phyloP scores from a whole-genome alignment of 176 grass and related monocot species.

The Triticum monococcum region DNA sequence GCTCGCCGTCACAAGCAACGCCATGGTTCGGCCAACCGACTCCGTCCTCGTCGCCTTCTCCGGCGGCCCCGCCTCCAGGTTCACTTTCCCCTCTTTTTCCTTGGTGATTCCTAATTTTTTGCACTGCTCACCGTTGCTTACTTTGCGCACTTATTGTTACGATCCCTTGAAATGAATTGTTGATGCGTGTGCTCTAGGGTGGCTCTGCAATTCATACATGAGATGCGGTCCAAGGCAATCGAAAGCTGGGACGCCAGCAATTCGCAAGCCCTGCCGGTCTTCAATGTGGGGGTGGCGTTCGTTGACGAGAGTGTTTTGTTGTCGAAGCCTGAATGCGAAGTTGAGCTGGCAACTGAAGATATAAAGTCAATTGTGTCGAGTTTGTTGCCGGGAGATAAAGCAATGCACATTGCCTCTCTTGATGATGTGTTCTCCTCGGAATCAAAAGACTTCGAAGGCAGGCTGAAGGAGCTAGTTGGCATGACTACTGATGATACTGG shows the following conservation, averaged over 20 bases:
- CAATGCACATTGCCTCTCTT: constrained; percentile 50
- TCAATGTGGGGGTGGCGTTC: constrained; percentile 64
- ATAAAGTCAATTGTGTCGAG: constrained; percentile 50
- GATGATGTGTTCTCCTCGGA: constrained; percentile 48
- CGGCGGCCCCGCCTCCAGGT: constrained; percentile 86
- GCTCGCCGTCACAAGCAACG: constrained; percentile 77
- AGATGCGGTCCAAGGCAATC: constrained; percentile 78
- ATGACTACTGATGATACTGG: constrained; percentile 72
- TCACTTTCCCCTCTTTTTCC: neutral
- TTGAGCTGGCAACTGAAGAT: constrained; percentile 34
- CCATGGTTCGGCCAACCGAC: constrained; percentile 85
- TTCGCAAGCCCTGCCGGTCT: constrained; percentile 70
- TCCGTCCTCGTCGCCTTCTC: constrained; percentile 92
- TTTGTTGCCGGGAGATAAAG: constrained; percentile 44
- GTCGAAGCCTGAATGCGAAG: neutral
- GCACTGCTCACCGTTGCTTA: neutral
- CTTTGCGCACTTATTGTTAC: neutral
- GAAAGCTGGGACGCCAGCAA: constrained; percentile 84
- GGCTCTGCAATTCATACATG: constrained; percentile 79
- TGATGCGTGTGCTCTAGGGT: constrained; percentile 36
- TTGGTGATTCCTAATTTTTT: neutral
- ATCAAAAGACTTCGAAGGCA: constrained; percentile 21
- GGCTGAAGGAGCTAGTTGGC: constrained; percentile 41
- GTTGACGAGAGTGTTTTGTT: constrained; percentile 55
- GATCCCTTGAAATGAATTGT: neutral